These are phyloP conservation scores for Kuraishia borneana DNA, from an alignment of 805 yeast species.

Conservation along the genomic window DNA sequence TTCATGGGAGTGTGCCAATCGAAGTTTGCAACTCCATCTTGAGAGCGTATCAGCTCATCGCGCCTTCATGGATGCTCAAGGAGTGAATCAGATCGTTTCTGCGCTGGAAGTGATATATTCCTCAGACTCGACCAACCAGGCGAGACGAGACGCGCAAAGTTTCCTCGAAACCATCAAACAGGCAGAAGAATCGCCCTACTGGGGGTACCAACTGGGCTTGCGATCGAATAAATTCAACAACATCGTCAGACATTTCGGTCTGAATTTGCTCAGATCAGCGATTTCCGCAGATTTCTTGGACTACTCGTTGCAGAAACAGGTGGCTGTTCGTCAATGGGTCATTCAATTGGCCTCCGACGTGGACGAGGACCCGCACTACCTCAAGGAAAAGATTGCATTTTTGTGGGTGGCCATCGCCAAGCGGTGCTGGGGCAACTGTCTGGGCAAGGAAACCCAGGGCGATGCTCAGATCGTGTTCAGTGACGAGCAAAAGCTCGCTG, in stretches of 20 bases:
- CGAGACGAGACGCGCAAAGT: constrained; percentile 42
- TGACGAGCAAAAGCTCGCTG: constrained; percentile 42
- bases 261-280: constrained; percentile 67
- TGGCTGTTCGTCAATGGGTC: constrained; percentile 75
- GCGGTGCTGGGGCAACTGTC: constrained; percentile 76
- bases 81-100: constrained; percentile 60
- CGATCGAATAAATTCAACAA: constrained; percentile 48
- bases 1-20: no score
- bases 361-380: constrained; percentile 73
- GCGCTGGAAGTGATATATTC: constrained; percentile 72
- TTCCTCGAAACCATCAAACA: constrained; percentile 69
- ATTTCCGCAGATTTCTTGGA: constrained; percentile 47
- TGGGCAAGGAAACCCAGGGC: constrained; percentile 13
- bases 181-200: constrained; percentile 75
- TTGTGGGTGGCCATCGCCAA: constrained; percentile 90
- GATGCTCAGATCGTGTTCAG: constrained; percentile 11
- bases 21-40: no score
- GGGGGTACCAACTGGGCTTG: constrained; percentile 83
- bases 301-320: constrained; percentile 40
- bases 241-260: constrained; percentile 83
- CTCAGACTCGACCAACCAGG: constrained; percentile 47
- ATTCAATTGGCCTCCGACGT: constrained; percentile 62
- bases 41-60: background rate
- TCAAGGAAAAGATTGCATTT: constrained; percentile 81
- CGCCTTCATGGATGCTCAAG: constrained; percentile 45